These are phyloP conservation scores for Rubroboletus satanas DNA, from an alignment of 768 basidiomycete species.

Conservation along the genomic window DNA sequence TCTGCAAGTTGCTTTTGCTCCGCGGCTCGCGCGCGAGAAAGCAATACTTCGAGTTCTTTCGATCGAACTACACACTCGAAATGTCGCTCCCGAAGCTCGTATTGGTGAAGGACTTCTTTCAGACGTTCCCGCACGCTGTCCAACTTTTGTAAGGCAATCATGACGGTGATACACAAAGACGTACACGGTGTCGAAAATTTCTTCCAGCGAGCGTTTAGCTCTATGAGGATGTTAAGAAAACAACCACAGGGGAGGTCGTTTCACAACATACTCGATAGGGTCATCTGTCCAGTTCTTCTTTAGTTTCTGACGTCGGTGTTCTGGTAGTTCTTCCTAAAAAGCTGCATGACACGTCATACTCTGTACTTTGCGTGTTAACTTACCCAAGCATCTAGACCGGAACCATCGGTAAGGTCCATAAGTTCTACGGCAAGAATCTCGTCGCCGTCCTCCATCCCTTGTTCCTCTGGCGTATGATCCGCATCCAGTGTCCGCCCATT, in stretches of 20 bases:
- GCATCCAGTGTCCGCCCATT: slow-evolving; percentile 75
- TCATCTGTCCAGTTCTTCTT: slow-evolving; percentile 81
- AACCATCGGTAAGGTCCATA: slow-evolving; percentile 81
- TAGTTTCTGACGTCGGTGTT: slow-evolving; percentile 63
- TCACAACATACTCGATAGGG: slow-evolving; percentile 59
- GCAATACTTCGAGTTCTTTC: slow-evolving; percentile 84
- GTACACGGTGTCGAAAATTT: slow-evolving; percentile 83
- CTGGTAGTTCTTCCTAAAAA: slow-evolving; percentile 58
- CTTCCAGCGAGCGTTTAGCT: slow-evolving; percentile 70
- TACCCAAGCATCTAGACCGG: slow-evolving; percentile 61
- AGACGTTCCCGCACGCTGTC: slow-evolving; percentile 77
- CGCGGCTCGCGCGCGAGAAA: slow-evolving; percentile 82
- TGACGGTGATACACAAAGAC: slow-evolving; percentile 28
- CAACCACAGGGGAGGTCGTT: slow-evolving; percentile 1
- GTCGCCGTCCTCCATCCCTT: slow-evolving; percentile 84
- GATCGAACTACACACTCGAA: slow-evolving; percentile 91
- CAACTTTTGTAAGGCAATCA: slow-evolving; percentile 1
- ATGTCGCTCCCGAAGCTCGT: slow-evolving; percentile 86
- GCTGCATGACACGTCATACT: background rate
- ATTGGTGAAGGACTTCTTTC: slow-evolving; percentile 83
- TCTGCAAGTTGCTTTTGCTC: slow-evolving; percentile 84
- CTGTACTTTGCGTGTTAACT: slow-evolving; percentile 22
- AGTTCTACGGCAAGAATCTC: slow-evolving; percentile 87
- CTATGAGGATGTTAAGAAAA: slow-evolving; percentile 35
- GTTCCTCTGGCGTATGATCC: slow-evolving; percentile 82